These are phyloP conservation scores for Dillenia suffruticosa DNA, from an alignment of 164 flowering plant species.

Conservation along the genomic window DNA sequence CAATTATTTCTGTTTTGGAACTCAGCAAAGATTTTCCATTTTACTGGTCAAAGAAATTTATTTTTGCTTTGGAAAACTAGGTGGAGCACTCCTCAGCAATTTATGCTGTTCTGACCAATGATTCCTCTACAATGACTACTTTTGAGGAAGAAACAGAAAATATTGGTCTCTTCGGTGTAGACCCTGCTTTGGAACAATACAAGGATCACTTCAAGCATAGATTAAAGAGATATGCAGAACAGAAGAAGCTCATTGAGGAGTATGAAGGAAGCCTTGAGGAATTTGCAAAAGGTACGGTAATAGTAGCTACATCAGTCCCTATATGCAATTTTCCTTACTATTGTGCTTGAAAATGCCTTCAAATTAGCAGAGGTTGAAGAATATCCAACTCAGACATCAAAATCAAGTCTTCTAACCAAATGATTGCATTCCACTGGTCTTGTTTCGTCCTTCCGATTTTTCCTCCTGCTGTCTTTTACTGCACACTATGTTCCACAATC, in stretches of 20 bases:
- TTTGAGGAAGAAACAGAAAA: constrained; percentile 44
- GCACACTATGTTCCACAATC: too few relatives aligned
- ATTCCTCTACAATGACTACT: constrained; percentile 28
- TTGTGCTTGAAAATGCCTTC: background rate
- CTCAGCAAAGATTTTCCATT: constrained; percentile 1
- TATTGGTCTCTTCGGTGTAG: constrained; percentile 49
- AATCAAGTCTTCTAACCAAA: too few relatives aligned
- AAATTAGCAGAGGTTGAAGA: too few relatives aligned
- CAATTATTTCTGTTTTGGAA: constrained; percentile 2
- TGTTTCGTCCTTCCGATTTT: background rate
- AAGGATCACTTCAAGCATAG: constrained; percentile 76
- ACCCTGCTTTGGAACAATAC: constrained; percentile 58
- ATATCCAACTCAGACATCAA: too few relatives aligned
- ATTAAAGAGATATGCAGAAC: constrained; percentile 53
- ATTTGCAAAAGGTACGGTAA: constrained; percentile 68
- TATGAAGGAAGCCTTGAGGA: constrained; percentile 85
- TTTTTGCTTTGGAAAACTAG: constrained; percentile 17
- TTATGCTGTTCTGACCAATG: constrained; percentile 44
- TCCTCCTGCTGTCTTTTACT: background rate
- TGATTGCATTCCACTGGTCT: too few relatives aligned
- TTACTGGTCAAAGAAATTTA: too few relatives aligned
- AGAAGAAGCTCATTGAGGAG: constrained; percentile 58
- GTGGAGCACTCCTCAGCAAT: constrained; percentile 26
- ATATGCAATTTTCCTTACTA: constrained; percentile 2
- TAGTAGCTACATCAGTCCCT: background rate